A percentile compares a stretch with the other conserved stretches of the same genome.
phyloP scores from a whole-genome alignment of 148 eudicot species.

The Rhododendron henanense region DNA sequence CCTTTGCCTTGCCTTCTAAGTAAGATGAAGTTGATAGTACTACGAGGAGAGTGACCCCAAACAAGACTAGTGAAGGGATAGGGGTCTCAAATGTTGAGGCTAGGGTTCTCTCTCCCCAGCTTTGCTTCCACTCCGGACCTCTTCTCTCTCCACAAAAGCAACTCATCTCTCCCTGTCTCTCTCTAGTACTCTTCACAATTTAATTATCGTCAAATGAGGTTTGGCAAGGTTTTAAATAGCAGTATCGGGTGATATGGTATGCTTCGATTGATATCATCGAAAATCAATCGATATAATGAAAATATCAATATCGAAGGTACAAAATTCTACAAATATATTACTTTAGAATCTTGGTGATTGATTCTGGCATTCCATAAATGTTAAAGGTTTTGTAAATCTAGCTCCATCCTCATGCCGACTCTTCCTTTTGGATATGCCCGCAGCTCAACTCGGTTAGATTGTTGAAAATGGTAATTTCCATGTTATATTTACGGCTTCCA shows the following conservation, averaged over 20 bases:
- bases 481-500: background rate
- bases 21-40: constrained; percentile 20
- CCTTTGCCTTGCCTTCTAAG: constrained; percentile 19
- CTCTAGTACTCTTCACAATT: background rate
- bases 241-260: background rate
- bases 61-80: constrained; percentile 23
- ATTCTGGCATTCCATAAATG: background rate
- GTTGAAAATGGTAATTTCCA: background rate
- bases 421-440: background rate
- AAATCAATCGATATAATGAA: background rate
- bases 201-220: background rate
- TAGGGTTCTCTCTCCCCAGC: constrained; percentile 15
- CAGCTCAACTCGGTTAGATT: background rate
- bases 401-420: background rate
- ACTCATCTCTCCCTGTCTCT: background rate
- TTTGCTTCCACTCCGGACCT: constrained; percentile 2
- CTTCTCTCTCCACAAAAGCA: constrained; percentile 5
- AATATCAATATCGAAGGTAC: background rate
- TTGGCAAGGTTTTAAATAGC: background rate
- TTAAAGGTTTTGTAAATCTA: background rate
- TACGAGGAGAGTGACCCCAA: constrained; percentile 24
- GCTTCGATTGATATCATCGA: background rate
- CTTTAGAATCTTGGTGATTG: background rate
- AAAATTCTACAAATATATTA: no score
- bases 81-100: constrained; percentile 27